Evolutionary conservation across 306 rosid species (phyloP), one percentile per base, ranked within the genome.

Genomic region (Myrica gale): DNA sequence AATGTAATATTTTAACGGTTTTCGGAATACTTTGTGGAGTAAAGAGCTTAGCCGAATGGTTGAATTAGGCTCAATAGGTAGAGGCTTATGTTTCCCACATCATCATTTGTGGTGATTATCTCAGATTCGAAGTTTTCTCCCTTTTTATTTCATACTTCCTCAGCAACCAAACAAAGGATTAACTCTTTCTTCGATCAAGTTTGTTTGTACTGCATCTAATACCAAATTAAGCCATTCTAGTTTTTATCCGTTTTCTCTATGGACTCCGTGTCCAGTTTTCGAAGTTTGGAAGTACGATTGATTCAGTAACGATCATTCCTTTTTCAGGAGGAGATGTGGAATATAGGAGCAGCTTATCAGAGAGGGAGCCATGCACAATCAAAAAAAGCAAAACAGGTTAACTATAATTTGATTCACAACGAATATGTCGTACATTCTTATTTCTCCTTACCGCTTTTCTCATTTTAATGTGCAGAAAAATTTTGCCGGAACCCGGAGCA

Each of bases 321-420:
- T 79, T 73, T 87, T 58, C 91, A 96, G 98, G 96, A 81, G 84
- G 84, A 68, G 94, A 89, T 21, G 88, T 85, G 72, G 98, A 90
- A 66, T 90, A 77, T 74, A 87, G 99, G 84, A 87, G 78, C 73
- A 96, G 97, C 87, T 92, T 92, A 87, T 90, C 98, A 78, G 99
- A 96, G 86, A 92, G 97, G 84, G 99, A 96, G 73, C 94, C 94
- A 17, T 83, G 90, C 85, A 89, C 97, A 66, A 88, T 88, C 81
- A 92, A 92, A 74, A 96, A 96, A 88, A 92, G 99, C 91, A 92
- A 92, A 85, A 92, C 96, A 86, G 98, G 98, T 95, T 82, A 54
- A 74, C 73, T 78, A 61, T 74, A 13, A 5, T 20, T 1, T 69
- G 32, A 51, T 80, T 79, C 78, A 66, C 63, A 73, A 53, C 79